These are phyloP conservation scores for Ormosia emarginata DNA, from an alignment of 306 rosid species.

Conservation along the genomic window DNA sequence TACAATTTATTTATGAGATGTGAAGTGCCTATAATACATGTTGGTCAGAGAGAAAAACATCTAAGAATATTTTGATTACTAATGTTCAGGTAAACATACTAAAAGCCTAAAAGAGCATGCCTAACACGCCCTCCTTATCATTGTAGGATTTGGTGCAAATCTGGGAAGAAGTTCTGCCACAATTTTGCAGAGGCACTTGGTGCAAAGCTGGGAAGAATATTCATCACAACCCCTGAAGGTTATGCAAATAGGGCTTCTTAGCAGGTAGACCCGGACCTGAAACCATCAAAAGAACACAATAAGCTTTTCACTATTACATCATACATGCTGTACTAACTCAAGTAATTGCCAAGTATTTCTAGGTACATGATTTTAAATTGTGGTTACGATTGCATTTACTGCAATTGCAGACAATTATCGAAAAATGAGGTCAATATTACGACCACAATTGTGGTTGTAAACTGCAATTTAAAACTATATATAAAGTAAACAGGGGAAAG, in stretches of 20 bases:
- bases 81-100: background rate
- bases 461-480: no score
- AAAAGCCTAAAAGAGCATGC: background rate
- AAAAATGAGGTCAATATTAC: no score
- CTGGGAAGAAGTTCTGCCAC: slow-evolving; percentile 1
- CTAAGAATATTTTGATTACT: background rate
- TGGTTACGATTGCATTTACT: no score
- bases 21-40: background rate
- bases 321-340: background rate
- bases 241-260: background rate
- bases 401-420: no score
- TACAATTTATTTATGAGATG: background rate
- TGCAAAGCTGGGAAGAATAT: slow-evolving; percentile 14
- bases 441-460: no score
- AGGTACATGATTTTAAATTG: no score
- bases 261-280: slow-evolving; percentile 12
- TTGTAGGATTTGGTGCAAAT: background rate
- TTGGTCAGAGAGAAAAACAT: background rate
- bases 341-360: background rate
- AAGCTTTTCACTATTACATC: slow-evolving; percentile 18
- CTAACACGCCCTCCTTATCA: background rate
- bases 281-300: slow-evolving; percentile 12
- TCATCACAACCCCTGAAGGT: background rate
- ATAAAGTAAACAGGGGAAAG: background rate
- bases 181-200: background rate